Evolutionary conservation across 2,329 filamentous ascomycete species (phyloP).

Genomic region (Claviceps maximensis): DNA sequence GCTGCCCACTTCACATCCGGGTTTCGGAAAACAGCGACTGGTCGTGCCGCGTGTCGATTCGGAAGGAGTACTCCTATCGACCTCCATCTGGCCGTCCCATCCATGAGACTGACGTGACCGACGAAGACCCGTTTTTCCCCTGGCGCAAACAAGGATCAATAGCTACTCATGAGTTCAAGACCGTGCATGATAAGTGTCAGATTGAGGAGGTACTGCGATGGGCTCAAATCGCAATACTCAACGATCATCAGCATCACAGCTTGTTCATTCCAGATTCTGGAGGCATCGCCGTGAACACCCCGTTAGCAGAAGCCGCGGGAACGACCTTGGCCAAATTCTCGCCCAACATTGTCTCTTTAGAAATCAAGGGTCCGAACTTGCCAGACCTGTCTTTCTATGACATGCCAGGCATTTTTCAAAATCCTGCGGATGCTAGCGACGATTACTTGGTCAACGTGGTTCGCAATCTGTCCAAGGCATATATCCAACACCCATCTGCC

Average conservation of each 20-base stretch:
- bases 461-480: slow-evolving; percentile 53
- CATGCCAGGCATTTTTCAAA: slow-evolving; percentile 68
- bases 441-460: slow-evolving; percentile 60
- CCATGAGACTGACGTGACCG: slow-evolving; percentile 33
- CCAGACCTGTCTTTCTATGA: slow-evolving; percentile 75
- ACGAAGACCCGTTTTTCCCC: slow-evolving; percentile 44
- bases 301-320: slow-evolving; percentile 23
- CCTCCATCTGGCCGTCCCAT: slow-evolving; percentile 26
- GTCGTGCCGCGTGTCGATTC: slow-evolving; percentile 55
- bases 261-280: slow-evolving; percentile 41
- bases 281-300: slow-evolving; percentile 23
- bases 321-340: slow-evolving; percentile 54
- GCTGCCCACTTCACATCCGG: slow-evolving; percentile 70
- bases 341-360: slow-evolving; percentile 65
- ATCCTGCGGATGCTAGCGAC: slow-evolving; percentile 49
- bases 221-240: slow-evolving; percentile 67
- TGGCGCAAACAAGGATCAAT: slow-evolving; percentile 42
- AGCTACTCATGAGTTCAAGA: slow-evolving; percentile 47
- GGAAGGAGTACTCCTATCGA: slow-evolving; percentile 48
- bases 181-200: slow-evolving; percentile 43
- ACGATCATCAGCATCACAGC: slow-evolving; percentile 41
- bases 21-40: slow-evolving; percentile 47
- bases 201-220: slow-evolving; percentile 57
- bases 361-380: slow-evolving; percentile 58
- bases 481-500: slow-evolving; percentile 55